These are phyloP conservation scores for Paragyromitra xinjiangensis DNA, from an alignment of 495 filamentous ascomycete species.

Conservation along the genomic window DNA sequence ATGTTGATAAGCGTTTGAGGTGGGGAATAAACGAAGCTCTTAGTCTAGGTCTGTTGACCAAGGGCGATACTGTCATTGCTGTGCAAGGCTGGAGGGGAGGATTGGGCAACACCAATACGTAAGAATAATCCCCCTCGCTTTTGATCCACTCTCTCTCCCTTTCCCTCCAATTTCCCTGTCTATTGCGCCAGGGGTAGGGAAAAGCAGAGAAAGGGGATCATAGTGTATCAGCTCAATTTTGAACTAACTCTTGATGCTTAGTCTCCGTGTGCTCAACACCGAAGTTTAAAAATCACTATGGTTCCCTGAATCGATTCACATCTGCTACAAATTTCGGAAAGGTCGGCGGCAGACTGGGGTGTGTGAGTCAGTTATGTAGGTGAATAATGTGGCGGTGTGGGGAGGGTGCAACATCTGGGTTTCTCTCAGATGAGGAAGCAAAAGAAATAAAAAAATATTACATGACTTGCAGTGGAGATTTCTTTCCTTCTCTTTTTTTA, in stretches of 20 bases:
- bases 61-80: slow-evolving; percentile 87
- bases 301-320: slow-evolving; percentile 24
- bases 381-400: slow-evolving; percentile 26
- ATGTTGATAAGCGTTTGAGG: slow-evolving; percentile 94
- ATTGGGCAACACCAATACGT: slow-evolving; percentile 97
- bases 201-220: slow-evolving; percentile 24
- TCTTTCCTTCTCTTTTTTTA: slow-evolving; percentile 13
- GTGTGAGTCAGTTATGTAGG: slow-evolving; percentile 30
- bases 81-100: slow-evolving; percentile 98
- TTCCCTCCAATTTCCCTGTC: slow-evolving; percentile 17
- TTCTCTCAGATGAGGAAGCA: slow-evolving; percentile 7
- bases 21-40: slow-evolving; percentile 90
- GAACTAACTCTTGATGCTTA: slow-evolving; percentile 53
- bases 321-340: slow-evolving; percentile 15
- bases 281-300: slow-evolving; percentile 48
- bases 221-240: slow-evolving; percentile 32
- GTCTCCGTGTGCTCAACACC: slow-evolving; percentile 53
- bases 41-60: slow-evolving; percentile 79
- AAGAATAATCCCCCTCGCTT: slow-evolving; percentile 43
- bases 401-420: slow-evolving; percentile 4
- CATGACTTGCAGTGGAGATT: slow-evolving; percentile 1
- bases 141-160: slow-evolving; percentile 24
- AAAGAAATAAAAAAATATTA: slow-evolving; percentile 27
- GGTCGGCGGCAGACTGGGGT: slow-evolving; percentile 5
- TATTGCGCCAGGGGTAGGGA: background rate